Evolutionary conservation across 73 alveolate species (phyloP).

Genomic region (Paramecium biaurelia): DNA sequence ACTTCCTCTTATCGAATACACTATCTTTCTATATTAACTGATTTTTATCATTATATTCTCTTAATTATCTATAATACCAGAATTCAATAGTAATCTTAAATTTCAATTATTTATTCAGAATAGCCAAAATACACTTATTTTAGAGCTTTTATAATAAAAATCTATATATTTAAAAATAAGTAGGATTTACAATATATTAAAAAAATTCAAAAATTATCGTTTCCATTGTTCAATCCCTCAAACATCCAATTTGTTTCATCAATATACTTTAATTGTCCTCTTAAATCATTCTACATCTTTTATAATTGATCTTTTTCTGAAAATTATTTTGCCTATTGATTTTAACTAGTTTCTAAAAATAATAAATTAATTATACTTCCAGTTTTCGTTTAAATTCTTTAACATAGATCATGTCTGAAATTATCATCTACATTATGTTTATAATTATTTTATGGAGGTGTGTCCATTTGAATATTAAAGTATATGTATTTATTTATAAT

Average conservation of each 20-base stretch:
- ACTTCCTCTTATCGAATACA: too few species aligned
- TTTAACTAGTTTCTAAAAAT: neutral
- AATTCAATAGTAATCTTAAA: neutral
- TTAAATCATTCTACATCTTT: neutral
- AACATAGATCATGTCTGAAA: neutral
- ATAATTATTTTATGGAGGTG: constrained; percentile 26
- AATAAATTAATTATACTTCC: neutral
- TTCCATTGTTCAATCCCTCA: neutral
- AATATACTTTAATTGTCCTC: neutral
- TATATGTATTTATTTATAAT: neutral
- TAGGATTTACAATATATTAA: neutral
- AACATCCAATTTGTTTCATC: constrained; percentile 43
- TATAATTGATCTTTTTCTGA: neutral
- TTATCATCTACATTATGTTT: constrained; percentile 13
- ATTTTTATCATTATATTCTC: neutral
- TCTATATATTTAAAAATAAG: neutral
- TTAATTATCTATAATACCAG: too few species aligned
- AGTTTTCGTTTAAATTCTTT: neutral
- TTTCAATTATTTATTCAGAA: too few species aligned
- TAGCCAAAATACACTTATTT: neutral
- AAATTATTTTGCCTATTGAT: neutral
- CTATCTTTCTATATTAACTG: too few species aligned
- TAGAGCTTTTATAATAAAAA: neutral
- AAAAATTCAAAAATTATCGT: neutral
- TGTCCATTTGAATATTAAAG: neutral